Conservation (phyloP, 768 basidiomycete species). For the Naematelia aurantialba region DNA sequence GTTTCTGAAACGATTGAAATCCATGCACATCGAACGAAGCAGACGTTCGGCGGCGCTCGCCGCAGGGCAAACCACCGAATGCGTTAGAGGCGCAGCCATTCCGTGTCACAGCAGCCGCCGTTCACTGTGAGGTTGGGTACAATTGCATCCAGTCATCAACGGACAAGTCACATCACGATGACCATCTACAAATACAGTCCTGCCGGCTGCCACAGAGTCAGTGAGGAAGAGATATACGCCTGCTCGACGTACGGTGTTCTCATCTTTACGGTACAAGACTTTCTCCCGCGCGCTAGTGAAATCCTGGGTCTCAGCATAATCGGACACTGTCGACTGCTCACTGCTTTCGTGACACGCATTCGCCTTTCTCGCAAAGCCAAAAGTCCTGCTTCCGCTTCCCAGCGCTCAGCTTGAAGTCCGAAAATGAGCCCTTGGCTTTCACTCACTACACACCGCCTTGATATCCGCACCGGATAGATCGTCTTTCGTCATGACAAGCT, state of each 20-base stretch:
- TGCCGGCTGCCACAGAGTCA: constrained; percentile 15
- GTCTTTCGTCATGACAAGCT: constrained; percentile 92
- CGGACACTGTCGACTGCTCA: constrained; percentile 52
- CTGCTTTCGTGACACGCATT: constrained; percentile 51
- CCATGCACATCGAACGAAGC: too few species aligned
- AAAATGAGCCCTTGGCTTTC: constrained; percentile 3
- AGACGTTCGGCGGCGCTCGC: background rate
- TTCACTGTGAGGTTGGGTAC: background rate
- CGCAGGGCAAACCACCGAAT: too few species aligned
- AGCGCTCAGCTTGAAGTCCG: constrained; percentile 4
- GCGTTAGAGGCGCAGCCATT: too few species aligned
- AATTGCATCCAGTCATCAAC: background rate
- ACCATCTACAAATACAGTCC: constrained; percentile 28
- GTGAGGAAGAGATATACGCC: constrained; percentile 1
- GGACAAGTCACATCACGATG: background rate
- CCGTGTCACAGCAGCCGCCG: too few species aligned
- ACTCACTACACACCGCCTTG: constrained; percentile 78
- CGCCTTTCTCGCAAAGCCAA: constrained; percentile 88
- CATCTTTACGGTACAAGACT: constrained; percentile 95
- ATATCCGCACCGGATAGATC: constrained; percentile 96
- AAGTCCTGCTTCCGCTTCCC: constrained; percentile 84
- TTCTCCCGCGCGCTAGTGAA: constrained; percentile 90
- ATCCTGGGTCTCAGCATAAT: constrained; percentile 66
- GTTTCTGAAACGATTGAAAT: too few species aligned
- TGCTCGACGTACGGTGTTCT: constrained; percentile 61